Percentiles rank a stretch among this genome's conserved stretches.
These are phyloP conservation scores for Fusarium chlamydosporum DNA, from an alignment of 2,329 filamentous ascomycete genomes.

Conservation along the genomic window DNA sequence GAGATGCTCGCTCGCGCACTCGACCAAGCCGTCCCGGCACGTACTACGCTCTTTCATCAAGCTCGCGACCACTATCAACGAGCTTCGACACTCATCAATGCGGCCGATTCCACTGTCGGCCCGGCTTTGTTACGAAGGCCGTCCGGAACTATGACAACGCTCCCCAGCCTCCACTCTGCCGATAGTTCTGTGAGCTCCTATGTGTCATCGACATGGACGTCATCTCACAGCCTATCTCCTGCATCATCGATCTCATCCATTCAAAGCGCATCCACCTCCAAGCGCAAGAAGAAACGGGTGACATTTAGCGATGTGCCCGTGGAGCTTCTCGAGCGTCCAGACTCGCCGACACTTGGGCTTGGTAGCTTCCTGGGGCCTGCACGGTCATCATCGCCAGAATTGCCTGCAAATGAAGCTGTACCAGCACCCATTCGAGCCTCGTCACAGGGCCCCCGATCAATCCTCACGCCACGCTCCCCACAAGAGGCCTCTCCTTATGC, in stretches of 20 bases:
- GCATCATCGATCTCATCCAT: slow-evolving; percentile 61
- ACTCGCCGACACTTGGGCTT: slow-evolving; percentile 72
- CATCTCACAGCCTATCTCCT: slow-evolving; percentile 40
- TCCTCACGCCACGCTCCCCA: slow-evolving; percentile 34
- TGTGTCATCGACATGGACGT: slow-evolving; percentile 45
- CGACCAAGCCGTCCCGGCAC: slow-evolving; percentile 61
- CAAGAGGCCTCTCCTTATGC: slow-evolving; percentile 31
- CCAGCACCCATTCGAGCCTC: slow-evolving; percentile 22
- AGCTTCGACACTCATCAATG: slow-evolving; percentile 63
- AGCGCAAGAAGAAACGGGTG: slow-evolving; percentile 60
- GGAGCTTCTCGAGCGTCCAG: slow-evolving; percentile 67
- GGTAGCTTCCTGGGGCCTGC: slow-evolving; percentile 58
- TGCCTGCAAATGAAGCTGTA: slow-evolving; percentile 20
- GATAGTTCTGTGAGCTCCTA: slow-evolving; percentile 62
- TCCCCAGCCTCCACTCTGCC: slow-evolving; percentile 58
- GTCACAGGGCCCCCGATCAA: slow-evolving; percentile 39
- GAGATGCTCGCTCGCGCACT: slow-evolving; percentile 69
- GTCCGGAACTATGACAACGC: slow-evolving; percentile 54
- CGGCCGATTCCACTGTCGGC: slow-evolving; percentile 61
- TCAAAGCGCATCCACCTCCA: slow-evolving; percentile 46
- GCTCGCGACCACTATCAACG: slow-evolving; percentile 66
- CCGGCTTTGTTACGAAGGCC: slow-evolving; percentile 59
- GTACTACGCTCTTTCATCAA: slow-evolving; percentile 64
- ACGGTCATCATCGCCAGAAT: slow-evolving; percentile 47
- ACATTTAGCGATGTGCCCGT: slow-evolving; percentile 55